Percentiles rank a stretch among this genome's conserved stretches.
phyloP scores from a whole-genome alignment of 192 early-diverging fungal species.

The Coemansia sp. region DNA sequence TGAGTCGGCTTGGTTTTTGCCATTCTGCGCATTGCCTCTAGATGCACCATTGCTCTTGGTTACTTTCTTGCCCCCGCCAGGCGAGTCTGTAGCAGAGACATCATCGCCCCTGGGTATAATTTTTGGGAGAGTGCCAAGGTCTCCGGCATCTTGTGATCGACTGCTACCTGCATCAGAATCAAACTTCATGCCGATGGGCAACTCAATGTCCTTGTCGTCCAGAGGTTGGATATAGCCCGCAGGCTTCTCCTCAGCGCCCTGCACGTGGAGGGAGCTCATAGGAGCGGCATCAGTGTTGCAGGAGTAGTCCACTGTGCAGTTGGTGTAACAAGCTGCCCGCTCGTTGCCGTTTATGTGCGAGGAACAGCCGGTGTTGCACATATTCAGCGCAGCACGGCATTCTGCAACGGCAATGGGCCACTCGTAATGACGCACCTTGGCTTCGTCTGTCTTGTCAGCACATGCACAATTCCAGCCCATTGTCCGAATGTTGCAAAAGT shows the following conservation, averaged over 20 bases:
- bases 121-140: slow-evolving; percentile 37
- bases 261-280: slow-evolving; percentile 38
- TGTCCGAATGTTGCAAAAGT: slow-evolving; percentile 54
- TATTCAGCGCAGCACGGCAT: slow-evolving; percentile 37
- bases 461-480: slow-evolving; percentile 55
- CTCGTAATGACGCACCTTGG: slow-evolving; percentile 27
- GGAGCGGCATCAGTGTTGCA: slow-evolving; percentile 46
- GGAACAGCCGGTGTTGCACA: slow-evolving; percentile 31
- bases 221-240: slow-evolving; percentile 41
- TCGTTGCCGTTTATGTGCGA: slow-evolving; percentile 18
- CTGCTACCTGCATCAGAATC: slow-evolving; percentile 17
- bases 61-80: not conserved
- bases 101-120: slow-evolving; percentile 26
- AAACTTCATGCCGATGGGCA: slow-evolving; percentile 54
- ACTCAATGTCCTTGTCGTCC: slow-evolving; percentile 42
- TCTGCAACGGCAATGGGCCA: slow-evolving; percentile 44
- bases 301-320: slow-evolving; percentile 37
- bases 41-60: slow-evolving; percentile 4
- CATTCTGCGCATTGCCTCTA: not conserved
- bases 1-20: not conserved
- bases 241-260: slow-evolving; percentile 30
- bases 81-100: not conserved
- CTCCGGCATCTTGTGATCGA: slow-evolving; percentile 9
- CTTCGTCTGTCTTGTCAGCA: slow-evolving; percentile 18
- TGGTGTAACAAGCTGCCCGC: slow-evolving; percentile 29